Evolutionary conservation across 2,329 filamentous ascomycete genomes (phyloP).

Genomic region (Bertia moriformis): DNA sequence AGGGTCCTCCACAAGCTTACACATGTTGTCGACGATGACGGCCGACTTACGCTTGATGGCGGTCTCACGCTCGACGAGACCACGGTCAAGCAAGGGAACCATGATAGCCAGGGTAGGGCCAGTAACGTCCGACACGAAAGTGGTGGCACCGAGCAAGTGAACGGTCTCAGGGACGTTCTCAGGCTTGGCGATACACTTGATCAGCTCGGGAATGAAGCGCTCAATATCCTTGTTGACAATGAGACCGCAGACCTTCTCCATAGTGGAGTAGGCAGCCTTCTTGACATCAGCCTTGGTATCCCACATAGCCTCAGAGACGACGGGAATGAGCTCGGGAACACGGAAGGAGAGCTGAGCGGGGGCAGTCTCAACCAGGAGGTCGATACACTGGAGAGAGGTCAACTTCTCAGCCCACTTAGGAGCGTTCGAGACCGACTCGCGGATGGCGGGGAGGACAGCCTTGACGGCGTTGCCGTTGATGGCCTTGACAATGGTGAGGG

Average conservation of each 20-base stretch:
- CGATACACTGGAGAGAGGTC: conserved; percentile 80
- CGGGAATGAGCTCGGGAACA: conserved; percentile 83
- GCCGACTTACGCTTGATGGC: conserved; percentile 99
- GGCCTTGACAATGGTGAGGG: conserved; percentile 72
- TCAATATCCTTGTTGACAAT: conserved; percentile 99
- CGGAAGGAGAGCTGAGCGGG: conserved; percentile 80
- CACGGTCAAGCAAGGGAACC: conserved; percentile 97
- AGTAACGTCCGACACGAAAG: conserved; percentile 98
- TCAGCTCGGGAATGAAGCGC: conserved; percentile 97
- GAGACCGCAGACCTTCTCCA: conserved; percentile 92
- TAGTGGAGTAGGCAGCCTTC: conserved; percentile 90
- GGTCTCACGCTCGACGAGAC: conserved; percentile 93
- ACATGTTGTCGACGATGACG: conserved; percentile 99
- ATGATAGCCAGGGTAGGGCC: conserved; percentile 97
- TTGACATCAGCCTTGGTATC: conserved; percentile 99
- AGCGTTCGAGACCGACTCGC: conserved; percentile 76
- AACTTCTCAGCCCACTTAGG: conserved; percentile 99
- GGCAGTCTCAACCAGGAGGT: conserved; percentile 65
- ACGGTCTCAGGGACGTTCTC: conserved; percentile 98
- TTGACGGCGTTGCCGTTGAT: conserved; percentile 95
- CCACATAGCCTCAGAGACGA: conserved; percentile 98
- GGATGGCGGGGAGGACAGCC: conserved; percentile 68
- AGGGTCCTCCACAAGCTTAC: conserved; percentile 99
- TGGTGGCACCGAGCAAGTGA: conserved; percentile 96
- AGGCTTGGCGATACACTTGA: conserved; percentile 99